Conservation (phyloP, 2,329 filamentous ascomycete genomes). For the Ophiostoma piceae region DNA sequence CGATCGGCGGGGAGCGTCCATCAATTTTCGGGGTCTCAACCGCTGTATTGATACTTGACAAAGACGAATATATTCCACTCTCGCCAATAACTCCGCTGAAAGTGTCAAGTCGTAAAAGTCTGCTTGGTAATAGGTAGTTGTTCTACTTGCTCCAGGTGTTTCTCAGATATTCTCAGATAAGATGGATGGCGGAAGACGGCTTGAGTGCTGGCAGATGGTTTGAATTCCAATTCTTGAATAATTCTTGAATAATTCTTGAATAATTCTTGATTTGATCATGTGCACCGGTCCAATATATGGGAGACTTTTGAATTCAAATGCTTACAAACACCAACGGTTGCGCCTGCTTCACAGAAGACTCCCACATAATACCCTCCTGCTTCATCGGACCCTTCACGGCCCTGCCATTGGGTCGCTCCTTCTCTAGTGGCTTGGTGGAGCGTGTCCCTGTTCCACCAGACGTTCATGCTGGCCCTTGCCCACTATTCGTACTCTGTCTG, state of each 20-base stretch:
- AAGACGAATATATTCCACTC: background rate
- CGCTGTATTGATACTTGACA: background rate
- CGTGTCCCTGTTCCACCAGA: slow-evolving; percentile 3
- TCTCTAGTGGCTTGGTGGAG: slow-evolving; percentile 5
- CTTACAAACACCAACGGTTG: background rate
- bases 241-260: too few species aligned
- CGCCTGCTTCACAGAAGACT: background rate
- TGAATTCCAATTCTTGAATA: too few species aligned
- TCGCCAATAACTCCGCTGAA: background rate
- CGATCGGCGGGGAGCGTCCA: background rate
- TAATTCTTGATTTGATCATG: too few species aligned
- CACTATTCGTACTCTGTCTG: background rate
- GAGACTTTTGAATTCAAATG: too few species aligned
- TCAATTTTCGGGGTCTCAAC: background rate
- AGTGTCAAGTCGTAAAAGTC: background rate
- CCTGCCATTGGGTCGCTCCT: slow-evolving; percentile 2
- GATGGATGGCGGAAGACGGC: background rate
- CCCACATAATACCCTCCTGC: background rate
- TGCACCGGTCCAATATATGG: too few species aligned
- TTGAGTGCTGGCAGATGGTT: too few species aligned
- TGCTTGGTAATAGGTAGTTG: slow-evolving; percentile 1
- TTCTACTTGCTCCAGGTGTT: background rate
- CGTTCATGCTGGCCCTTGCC: background rate
- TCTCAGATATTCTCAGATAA: background rate
- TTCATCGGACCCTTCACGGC: background rate